A percentile compares a stretch with the other conserved stretches of the same genome.
Evolutionary conservation across 2,329 filamentous ascomycete genomes (phyloP).

Genomic region (Aspergillus sp.): DNA sequence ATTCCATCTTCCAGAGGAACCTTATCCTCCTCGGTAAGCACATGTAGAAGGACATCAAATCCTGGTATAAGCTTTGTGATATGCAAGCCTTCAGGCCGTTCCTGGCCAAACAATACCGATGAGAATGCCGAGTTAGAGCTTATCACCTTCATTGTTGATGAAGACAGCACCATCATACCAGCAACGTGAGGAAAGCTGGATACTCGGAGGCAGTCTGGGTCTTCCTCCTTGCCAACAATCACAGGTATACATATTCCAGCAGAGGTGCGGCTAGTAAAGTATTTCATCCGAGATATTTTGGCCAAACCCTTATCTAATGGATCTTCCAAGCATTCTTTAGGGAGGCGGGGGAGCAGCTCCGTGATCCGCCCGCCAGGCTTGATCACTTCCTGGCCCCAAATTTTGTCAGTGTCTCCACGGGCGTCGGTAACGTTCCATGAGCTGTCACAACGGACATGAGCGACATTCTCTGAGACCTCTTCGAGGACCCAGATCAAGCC

Average conservation of each 20-base stretch:
- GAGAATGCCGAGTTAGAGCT: constrained; percentile 96
- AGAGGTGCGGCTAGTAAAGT: constrained; percentile 79
- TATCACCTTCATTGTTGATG: constrained; percentile 70
- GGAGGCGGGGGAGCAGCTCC: constrained; percentile 74
- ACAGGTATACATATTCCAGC: constrained; percentile 78
- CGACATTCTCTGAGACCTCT: constrained; percentile 93
- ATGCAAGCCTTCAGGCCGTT: constrained; percentile 72
- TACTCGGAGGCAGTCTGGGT: constrained; percentile 68
- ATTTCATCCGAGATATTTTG: constrained; percentile 64
- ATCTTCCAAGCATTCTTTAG: constrained; percentile 64
- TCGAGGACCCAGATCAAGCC: constrained; percentile 97
- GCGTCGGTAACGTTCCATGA: constrained; percentile 67
- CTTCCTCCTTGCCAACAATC: constrained; percentile 68
- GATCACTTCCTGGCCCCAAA: constrained; percentile 73
- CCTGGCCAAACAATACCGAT: constrained; percentile 83
- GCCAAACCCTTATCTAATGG: constrained; percentile 71
- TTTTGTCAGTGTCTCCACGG: constrained; percentile 71
- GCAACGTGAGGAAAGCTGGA: constrained; percentile 97
- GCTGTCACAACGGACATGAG: constrained; percentile 69
- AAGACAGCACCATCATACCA: constrained; percentile 89
- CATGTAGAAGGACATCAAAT: constrained; percentile 77
- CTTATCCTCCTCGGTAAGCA: constrained; percentile 82
- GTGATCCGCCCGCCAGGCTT: constrained; percentile 68
- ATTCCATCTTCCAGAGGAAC: constrained; percentile 85
- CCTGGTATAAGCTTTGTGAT: constrained; percentile 79